Conservation (phyloP, 176 grass and related monocot species). For the Alopecurus myosuroides region DNA sequence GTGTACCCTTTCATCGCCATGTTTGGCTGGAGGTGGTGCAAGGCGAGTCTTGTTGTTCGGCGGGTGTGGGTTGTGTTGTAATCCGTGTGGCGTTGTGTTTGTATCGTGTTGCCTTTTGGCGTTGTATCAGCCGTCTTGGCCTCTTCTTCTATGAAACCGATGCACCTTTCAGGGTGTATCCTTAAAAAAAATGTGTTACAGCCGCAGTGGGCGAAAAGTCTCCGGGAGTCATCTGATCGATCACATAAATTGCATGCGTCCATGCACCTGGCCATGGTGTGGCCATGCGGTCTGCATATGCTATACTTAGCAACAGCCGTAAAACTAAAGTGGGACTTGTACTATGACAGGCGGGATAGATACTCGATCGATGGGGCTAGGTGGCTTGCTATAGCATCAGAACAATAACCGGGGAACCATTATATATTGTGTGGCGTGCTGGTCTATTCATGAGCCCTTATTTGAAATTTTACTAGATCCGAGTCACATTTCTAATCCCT, state of each 20-base stretch:
- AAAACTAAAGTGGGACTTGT: constrained; percentile 13
- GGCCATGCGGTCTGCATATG: background rate
- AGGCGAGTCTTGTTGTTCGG: too few species aligned
- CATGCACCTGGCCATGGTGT: constrained; percentile 26
- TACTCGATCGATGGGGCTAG: background rate
- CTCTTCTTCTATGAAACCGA: too few species aligned
- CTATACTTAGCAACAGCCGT: background rate
- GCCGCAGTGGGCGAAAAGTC: background rate
- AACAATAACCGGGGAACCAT: background rate
- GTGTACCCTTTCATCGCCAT: too few species aligned
- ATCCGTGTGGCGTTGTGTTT: too few species aligned
- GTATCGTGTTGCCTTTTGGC: too few species aligned
- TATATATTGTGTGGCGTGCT: background rate
- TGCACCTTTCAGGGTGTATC: too few species aligned
- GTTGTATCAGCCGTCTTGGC: too few species aligned
- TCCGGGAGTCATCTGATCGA: constrained; percentile 39
- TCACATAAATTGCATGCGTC: constrained; percentile 43
- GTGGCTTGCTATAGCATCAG: background rate
- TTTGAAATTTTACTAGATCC: too few species aligned
- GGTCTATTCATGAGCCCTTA: too few species aligned
- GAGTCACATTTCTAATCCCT: too few species aligned
- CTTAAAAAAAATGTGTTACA: constrained; percentile 2
- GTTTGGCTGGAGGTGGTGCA: too few species aligned
- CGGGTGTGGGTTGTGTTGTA: too few species aligned
- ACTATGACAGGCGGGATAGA: background rate